Conservation (phyloP, 2,329 filamentous ascomycete genomes). For the Hypoxylon sp. region DNA sequence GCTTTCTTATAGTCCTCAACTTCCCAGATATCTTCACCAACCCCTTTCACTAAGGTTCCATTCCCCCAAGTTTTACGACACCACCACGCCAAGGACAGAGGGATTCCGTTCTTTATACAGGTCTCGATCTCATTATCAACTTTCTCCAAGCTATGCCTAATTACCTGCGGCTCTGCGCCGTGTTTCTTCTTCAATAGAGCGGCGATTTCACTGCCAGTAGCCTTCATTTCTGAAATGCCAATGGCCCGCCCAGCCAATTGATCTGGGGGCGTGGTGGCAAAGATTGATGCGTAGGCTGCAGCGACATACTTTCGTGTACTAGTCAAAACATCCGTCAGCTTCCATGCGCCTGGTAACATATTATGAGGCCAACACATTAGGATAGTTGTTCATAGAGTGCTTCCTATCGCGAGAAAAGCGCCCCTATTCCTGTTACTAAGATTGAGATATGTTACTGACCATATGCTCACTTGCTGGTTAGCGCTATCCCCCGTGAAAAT, state of each 20-base stretch:
- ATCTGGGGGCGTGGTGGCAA: constrained; percentile 45
- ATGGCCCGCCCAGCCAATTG: constrained; percentile 46
- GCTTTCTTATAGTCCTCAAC: constrained; percentile 48
- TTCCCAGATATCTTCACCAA: constrained; percentile 50
- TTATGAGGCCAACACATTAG: not conserved
- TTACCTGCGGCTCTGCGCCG: constrained; percentile 35
- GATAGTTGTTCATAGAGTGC: too few species aligned
- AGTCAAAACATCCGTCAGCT: not conserved
- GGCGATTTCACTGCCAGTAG: constrained; percentile 49
- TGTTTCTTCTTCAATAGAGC: constrained; percentile 44
- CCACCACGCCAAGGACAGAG: constrained; percentile 48
- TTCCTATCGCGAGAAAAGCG: too few species aligned
- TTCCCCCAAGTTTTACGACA: constrained; percentile 51
- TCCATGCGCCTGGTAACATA: not conserved
- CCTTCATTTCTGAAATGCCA: constrained; percentile 47
- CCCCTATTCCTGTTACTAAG: not conserved
- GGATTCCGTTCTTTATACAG: constrained; percentile 38
- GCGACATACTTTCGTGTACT: constrained; percentile 52
- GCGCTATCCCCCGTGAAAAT: constrained; percentile 47
- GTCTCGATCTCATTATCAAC: constrained; percentile 46
- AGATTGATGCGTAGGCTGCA: constrained; percentile 51
- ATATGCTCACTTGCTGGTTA: constrained; percentile 44
- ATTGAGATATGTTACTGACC: constrained; percentile 30
- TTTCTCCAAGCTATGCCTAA: constrained; percentile 46
- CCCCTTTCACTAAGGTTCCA: constrained; percentile 39